A percentile compares a stretch with the other conserved stretches of the same genome.
Evolutionary conservation across 2,329 filamentous ascomycete genomes (phyloP).

Genomic region (Ophiostoma ips): DNA sequence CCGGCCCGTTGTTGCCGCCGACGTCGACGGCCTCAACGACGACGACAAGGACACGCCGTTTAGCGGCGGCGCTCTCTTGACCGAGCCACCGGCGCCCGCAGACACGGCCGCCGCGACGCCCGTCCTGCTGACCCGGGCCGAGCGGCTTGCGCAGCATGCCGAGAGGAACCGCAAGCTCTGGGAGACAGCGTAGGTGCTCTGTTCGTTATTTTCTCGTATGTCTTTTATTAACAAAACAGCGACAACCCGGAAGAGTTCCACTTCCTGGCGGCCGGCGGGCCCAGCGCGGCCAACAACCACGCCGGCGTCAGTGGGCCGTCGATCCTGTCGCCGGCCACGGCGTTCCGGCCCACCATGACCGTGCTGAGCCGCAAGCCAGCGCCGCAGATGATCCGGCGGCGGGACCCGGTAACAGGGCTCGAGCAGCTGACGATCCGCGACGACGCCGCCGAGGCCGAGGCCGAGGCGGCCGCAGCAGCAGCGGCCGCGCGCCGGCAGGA

Average conservation of each 20-base stretch:
- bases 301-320: conserved; percentile 19
- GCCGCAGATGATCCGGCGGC: conserved; percentile 42
- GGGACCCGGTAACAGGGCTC: conserved; percentile 38
- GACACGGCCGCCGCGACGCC: conserved; percentile 12
- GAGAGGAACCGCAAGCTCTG: conserved; percentile 78
- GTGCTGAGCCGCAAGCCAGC: conserved; percentile 72
- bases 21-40: neutral
- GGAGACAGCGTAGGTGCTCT: conserved; percentile 61
- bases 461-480: conserved; percentile 55
- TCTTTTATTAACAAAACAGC: conserved; percentile 25
- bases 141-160: conserved; percentile 65
- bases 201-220: neutral
- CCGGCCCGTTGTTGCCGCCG: too few species aligned
- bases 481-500: conserved; percentile 51
- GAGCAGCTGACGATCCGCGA: conserved; percentile 29
- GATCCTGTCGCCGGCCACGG: conserved; percentile 46
- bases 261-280: conserved; percentile 40
- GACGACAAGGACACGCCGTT: neutral
- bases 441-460: conserved; percentile 52
- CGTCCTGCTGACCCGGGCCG: conserved; percentile 50
- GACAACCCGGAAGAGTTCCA: conserved; percentile 63
- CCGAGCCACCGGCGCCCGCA: neutral
- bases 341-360: conserved; percentile 71
- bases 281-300: neutral
- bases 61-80: neutral